phyloP scores from a whole-genome alignment of 169 alveolate species.

The Eimeria falciformis region DNA sequence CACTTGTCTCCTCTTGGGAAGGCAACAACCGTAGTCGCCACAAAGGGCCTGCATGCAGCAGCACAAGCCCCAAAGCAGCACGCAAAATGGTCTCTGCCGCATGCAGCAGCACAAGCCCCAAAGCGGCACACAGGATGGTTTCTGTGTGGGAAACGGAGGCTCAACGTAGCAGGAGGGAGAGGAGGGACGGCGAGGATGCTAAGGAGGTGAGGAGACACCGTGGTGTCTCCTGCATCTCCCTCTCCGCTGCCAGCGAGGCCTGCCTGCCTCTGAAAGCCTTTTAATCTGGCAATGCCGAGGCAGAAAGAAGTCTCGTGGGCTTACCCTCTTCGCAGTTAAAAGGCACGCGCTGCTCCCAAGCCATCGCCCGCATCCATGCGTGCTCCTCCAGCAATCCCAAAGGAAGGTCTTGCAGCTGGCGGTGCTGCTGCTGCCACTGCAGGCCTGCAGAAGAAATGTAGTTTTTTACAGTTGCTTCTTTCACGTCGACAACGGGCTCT shows the following conservation, averaged over 20 bases:
- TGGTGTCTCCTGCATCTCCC: neutral
- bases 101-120: no score
- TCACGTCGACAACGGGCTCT: slow-evolving; percentile 45
- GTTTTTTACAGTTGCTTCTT: slow-evolving; percentile 32
- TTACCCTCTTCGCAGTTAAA: slow-evolving; percentile 57
- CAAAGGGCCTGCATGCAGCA: slow-evolving; percentile 76
- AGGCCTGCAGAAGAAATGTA: slow-evolving; percentile 28
- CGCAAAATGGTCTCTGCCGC: no score
- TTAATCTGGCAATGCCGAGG: no score
- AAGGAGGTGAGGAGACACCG: neutral
- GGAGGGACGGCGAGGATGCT: neutral
- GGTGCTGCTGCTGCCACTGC: slow-evolving; percentile 14
- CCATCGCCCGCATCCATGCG: slow-evolving; percentile 75
- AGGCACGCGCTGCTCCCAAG: slow-evolving; percentile 44
- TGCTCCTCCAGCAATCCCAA: slow-evolving; percentile 38
- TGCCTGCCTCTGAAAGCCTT: neutral
- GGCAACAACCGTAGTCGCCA: slow-evolving; percentile 77
- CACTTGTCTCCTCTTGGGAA: slow-evolving; percentile 13
- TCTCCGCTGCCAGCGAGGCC: neutral
- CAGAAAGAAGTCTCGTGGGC: neutral
- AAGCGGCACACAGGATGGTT: no score
- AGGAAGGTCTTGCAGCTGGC: slow-evolving; percentile 7
- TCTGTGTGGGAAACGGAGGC: no score
- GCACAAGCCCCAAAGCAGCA: no score
- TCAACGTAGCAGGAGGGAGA: no score